phyloP scores from a whole-genome alignment of 2,329 filamentous ascomycete genomes.

The Penicillium brasilianum region DNA sequence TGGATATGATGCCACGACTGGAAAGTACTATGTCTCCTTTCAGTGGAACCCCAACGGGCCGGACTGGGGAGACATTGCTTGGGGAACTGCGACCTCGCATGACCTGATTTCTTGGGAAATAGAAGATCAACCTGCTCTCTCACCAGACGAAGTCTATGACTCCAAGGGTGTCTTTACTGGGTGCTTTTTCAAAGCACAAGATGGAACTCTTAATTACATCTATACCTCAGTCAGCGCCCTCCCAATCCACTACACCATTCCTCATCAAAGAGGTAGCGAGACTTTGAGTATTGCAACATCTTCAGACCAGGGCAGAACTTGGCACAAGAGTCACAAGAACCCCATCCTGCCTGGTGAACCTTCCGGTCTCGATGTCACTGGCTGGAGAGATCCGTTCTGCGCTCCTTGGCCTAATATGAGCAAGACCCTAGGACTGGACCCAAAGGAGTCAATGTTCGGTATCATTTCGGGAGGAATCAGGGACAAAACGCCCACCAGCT shows the following conservation, averaged over 20 bases:
- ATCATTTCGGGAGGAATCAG: neutral
- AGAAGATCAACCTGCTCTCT: neutral
- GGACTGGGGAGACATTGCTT: neutral
- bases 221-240: neutral
- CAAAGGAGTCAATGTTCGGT: neutral
- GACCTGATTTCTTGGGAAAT: neutral
- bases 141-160: neutral
- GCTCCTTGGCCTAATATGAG: neutral
- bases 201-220: neutral
- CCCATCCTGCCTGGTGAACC: neutral
- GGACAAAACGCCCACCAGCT: neutral
- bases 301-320: neutral
- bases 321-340: neutral
- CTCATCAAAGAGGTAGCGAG: neutral
- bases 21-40: neutral
- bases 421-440: neutral
- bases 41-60: neutral
- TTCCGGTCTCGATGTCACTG: neutral
- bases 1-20: neutral
- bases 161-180: neutral
- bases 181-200: neutral
- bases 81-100: neutral
- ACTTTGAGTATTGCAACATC: neutral
- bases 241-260: neutral
- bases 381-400: neutral